Base-by-base conservation (phyloP, 176 grass and related monocot species). In the Triticum turgidum region DNA sequence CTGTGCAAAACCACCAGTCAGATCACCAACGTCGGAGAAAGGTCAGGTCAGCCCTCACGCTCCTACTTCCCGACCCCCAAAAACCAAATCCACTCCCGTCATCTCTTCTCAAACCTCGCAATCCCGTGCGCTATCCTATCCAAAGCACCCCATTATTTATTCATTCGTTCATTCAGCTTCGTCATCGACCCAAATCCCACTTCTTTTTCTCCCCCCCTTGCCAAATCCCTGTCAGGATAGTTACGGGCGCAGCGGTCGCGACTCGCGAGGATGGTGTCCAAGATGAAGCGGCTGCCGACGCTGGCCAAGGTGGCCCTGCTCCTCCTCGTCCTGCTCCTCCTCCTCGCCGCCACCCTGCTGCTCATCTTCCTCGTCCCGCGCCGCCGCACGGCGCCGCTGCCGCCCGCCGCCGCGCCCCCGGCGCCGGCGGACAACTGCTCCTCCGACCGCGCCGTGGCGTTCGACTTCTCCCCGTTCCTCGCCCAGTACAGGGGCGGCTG, bases 391-490 rank as follows among this genome's bases (percentile, higher is more conserved):
- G 9, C 11, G 65, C 58, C 56, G 58, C 65, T 54, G 38, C 51
- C 85, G 0, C 75, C 89, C 3, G 34, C 25, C 54, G 14, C 73
- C 54, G 14, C 74, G 73, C 84, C 79, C 20, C 68, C 81, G 29
- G 12, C 1, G 0, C 54, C 54, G 54, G 85, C 34, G 62, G 52
- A 91, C 62, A 88, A 91, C 62, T 52, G 76, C 73, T 77, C 89
- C 73, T 76, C 89, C 38, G 79, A 95, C 87, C 80, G 58, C 76
- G 35, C 85, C 64, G 77, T 91, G 81, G 82, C 69, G 11, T 93
- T 91, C 85, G 87, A 93, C 27, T 96, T 96, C 86, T 73, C 84
- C 30, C 87, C 91, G 56, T 93, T 81, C 89, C 94, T 96, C 59
- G 66, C 86, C 67, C 24, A 91, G 29, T 96, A 91, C 94, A 93